Conservation (phyloP, 441 rosid species). For the Capsella rubella region DNA sequence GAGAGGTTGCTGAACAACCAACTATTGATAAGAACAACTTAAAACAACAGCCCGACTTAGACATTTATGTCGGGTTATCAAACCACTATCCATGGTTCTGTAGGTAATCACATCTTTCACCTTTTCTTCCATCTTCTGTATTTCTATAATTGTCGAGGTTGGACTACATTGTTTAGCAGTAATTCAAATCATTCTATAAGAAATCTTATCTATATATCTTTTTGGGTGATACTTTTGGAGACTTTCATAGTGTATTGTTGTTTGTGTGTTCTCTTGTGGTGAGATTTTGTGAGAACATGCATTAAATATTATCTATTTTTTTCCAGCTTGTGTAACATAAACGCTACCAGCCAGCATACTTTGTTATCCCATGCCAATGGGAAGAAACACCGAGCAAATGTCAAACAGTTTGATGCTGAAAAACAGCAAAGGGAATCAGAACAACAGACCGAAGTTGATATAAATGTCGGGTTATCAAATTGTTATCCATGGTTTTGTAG, state of each 20-base stretch:
- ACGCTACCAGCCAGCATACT: constrained; percentile 80
- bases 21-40: constrained; percentile 39
- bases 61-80: constrained; percentile 75
- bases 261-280: constrained; percentile 24
- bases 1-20: constrained; percentile 6
- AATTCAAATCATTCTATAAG: not conserved
- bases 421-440: constrained; percentile 50
- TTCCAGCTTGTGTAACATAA: constrained; percentile 81
- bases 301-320: constrained; percentile 19
- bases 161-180: not conserved
- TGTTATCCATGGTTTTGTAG: constrained; percentile 97
- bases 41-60: constrained; percentile 67
- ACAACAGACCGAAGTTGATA: constrained; percentile 66
- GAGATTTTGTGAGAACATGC: constrained; percentile 6
- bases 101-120: constrained; percentile 54
- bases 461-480: constrained; percentile 70
- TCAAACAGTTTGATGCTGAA: constrained; percentile 67
- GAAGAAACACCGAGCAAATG: constrained; percentile 86
- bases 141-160: not conserved
- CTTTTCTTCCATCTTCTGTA: not conserved
- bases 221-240: not conserved
- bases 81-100: constrained; percentile 93
- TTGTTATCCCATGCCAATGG: constrained; percentile 92
- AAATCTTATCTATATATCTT: not conserved
- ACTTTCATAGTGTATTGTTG: not conserved